These are phyloP conservation scores for Calocybe indica DNA, from an alignment of 768 basidiomycete genomes.

Conservation along the genomic window DNA sequence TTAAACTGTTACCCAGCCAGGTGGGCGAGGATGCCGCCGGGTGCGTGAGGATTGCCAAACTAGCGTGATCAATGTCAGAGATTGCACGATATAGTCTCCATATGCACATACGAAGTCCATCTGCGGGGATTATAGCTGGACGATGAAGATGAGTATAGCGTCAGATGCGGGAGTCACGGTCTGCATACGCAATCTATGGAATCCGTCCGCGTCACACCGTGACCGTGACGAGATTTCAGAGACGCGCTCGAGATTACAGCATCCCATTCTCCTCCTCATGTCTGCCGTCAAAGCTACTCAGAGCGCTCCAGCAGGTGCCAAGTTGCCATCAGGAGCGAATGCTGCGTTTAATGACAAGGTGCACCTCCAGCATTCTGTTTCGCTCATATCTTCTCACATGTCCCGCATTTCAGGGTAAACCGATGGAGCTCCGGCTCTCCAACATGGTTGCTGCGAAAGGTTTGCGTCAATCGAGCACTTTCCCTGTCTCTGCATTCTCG, in stretches of 20 bases:
- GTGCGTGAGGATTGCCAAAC: slow-evolving; percentile 43
- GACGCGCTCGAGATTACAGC: slow-evolving; percentile 21
- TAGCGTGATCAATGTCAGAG: slow-evolving; percentile 11
- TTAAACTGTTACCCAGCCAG: slow-evolving; percentile 34
- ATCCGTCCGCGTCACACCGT: slow-evolving; percentile 25
- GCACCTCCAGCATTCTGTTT: slow-evolving; percentile 7
- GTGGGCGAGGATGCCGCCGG: slow-evolving; percentile 60
- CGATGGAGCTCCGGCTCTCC: slow-evolving; percentile 94
- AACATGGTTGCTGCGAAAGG: slow-evolving; percentile 99
- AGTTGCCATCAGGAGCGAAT: slow-evolving; percentile 53
- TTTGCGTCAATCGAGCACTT: slow-evolving; percentile 17
- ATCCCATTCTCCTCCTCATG: slow-evolving; percentile 21
- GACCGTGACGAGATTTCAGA: slow-evolving; percentile 25
- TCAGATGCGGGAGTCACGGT: slow-evolving; percentile 1
- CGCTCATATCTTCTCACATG: slow-evolving; percentile 9
- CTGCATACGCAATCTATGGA: background rate
- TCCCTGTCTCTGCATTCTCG: background rate
- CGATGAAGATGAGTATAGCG: background rate
- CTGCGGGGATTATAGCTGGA: background rate
- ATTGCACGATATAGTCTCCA: background rate
- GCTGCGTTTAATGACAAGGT: slow-evolving; percentile 87
- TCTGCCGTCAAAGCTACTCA: slow-evolving; percentile 27
- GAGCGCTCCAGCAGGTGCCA: slow-evolving; percentile 35
- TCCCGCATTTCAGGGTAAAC: slow-evolving; percentile 71
- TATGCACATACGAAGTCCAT: slow-evolving; percentile 41